Evolutionary conservation across 2,329 filamentous ascomycete species (phyloP).

Genomic region (Lasiodiplodia hormozganensis): DNA sequence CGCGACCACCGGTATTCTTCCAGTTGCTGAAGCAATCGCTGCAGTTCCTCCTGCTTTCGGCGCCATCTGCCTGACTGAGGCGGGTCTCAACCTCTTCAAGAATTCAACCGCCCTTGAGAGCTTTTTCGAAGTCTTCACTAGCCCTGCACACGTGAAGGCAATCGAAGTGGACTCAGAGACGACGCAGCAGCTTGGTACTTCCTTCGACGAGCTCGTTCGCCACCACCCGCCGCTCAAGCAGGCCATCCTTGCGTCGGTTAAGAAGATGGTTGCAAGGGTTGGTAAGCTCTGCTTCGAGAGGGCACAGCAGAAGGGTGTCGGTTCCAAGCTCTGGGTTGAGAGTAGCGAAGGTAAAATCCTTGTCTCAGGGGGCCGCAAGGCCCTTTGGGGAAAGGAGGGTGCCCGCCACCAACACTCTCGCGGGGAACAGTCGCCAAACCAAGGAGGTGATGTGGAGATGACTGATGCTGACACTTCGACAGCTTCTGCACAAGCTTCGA

Average conservation of each 20-base stretch:
- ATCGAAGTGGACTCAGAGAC: conserved; percentile 78
- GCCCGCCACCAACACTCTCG: conserved; percentile 32
- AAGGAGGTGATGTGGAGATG: conserved; percentile 68
- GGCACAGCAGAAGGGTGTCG: conserved; percentile 72
- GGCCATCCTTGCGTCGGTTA: conserved; percentile 81
- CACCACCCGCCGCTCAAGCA: conserved; percentile 87
- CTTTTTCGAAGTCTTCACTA: conserved; percentile 97
- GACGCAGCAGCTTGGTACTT: conserved; percentile 75
- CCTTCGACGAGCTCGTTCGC: conserved; percentile 91
- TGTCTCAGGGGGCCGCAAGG: conserved; percentile 63
- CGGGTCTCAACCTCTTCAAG: conserved; percentile 86
- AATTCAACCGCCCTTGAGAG: conserved; percentile 81
- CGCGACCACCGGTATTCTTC: conserved; percentile 75
- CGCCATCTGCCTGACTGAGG: conserved; percentile 89
- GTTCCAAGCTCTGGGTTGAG: conserved; percentile 76
- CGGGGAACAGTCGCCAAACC: conserved; percentile 17
- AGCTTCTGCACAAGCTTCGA: conserved; percentile 12
- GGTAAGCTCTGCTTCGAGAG: conserved; percentile 75
- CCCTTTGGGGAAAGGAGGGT: conserved; percentile 53
- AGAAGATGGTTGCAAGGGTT: conserved; percentile 87
- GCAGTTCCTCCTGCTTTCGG: conserved; percentile 88
- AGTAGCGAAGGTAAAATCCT: conserved; percentile 64
- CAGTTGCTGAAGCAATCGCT: conserved; percentile 87
- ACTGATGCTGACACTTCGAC: conserved; percentile 53
- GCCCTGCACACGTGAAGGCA: conserved; percentile 82